phyloP scores from a whole-genome alignment of 106 monocot genomes.

The Allium fistulosum region DNA sequence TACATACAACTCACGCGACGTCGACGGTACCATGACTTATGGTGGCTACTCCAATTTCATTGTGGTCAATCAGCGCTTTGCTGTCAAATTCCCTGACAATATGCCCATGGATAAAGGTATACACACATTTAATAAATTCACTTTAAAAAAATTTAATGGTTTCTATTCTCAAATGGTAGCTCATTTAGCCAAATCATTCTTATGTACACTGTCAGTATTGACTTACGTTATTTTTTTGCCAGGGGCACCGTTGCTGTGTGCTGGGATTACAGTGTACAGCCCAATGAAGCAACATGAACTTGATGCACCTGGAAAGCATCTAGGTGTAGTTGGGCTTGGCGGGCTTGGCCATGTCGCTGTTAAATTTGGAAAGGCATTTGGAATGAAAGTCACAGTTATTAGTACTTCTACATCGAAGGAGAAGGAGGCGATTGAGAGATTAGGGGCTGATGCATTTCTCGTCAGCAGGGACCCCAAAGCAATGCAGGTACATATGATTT shows the following conservation, averaged over 20 bases:
- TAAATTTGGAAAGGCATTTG: constrained; percentile 80
- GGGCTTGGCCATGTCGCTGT: constrained; percentile 86
- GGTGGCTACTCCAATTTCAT: constrained; percentile 38
- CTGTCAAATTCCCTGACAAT: constrained; percentile 35
- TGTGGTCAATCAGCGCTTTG: constrained; percentile 40
- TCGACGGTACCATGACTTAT: constrained; percentile 25
- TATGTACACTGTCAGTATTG: no score
- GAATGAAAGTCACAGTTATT: constrained; percentile 83
- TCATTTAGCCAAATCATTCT: no score
- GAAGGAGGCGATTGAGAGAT: constrained; percentile 45
- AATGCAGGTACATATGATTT: constrained; percentile 45
- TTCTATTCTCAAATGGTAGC: no score
- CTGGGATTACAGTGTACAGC: constrained; percentile 55
- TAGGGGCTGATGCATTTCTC: constrained; percentile 72
- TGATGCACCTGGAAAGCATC: constrained; percentile 49
- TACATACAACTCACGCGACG: constrained; percentile 22
- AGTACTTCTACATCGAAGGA: constrained; percentile 54
- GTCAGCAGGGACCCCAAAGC: constrained; percentile 44
- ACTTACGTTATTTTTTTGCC: no score
- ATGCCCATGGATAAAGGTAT: constrained; percentile 38
- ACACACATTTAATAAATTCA: no score
- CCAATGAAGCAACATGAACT: constrained; percentile 69
- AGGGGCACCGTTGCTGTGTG: constrained; percentile 46
- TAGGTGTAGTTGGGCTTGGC: constrained; percentile 74
- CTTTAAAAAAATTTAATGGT: no score